Evolutionary conservation across 2,329 filamentous ascomycete species (phyloP).

Genomic region (Cytospora piceicola): DNA sequence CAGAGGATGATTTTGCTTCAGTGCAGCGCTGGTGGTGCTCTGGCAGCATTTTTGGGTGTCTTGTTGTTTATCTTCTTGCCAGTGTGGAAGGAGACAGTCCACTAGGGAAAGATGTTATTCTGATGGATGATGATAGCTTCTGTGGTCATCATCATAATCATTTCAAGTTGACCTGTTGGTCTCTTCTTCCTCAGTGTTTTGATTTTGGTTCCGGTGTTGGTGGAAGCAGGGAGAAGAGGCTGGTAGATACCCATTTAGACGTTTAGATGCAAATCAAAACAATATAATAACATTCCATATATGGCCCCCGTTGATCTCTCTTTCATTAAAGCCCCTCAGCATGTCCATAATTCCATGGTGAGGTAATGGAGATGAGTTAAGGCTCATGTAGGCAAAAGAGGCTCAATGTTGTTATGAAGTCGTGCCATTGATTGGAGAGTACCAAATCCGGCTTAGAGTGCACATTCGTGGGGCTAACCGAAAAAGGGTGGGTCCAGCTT

Average conservation of each 20-base stretch:
- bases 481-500: conserved; percentile 5
- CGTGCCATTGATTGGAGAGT: neutral
- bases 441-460: neutral
- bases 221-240: neutral
- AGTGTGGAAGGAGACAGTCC: conserved; percentile 45
- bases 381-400: neutral
- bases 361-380: neutral
- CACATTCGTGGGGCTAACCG: neutral
- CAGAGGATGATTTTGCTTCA: conserved; percentile 51
- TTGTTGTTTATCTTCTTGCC: conserved; percentile 49
- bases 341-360: too few relatives aligned
- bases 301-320: too few relatives aligned
- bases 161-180: neutral
- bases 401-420: too few relatives aligned
- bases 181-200: neutral
- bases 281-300: neutral
- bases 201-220: neutral
- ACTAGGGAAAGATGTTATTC: neutral
- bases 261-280: neutral
- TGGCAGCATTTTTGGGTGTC: conserved; percentile 44
- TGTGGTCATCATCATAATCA: neutral
- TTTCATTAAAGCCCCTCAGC: too few relatives aligned
- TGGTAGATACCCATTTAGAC: neutral
- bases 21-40: conserved; percentile 44
- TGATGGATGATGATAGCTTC: neutral